Evolutionary conservation across 1,284 basidiomycete genomes (phyloP).

Genomic region (Athelia sp.): DNA sequence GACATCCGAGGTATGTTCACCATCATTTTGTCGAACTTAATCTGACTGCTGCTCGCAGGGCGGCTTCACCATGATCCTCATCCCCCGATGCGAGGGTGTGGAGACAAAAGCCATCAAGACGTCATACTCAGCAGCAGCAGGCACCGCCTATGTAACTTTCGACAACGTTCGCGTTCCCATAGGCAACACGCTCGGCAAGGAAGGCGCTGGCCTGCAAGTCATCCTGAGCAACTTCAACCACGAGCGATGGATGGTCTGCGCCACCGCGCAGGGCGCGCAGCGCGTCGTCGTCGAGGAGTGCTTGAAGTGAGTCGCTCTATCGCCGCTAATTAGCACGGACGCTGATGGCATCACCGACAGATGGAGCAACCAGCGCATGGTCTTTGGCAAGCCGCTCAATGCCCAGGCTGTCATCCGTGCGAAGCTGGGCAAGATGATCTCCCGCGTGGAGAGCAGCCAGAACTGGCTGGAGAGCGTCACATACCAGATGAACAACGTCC

Average conservation of each 20-base stretch:
- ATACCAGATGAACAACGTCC: slow-evolving; percentile 78
- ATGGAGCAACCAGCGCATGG: slow-evolving; percentile 65
- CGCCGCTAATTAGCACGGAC: background rate
- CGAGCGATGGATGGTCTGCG: slow-evolving; percentile 55
- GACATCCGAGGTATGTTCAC: slow-evolving; percentile 51
- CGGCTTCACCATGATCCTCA: slow-evolving; percentile 86
- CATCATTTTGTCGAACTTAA: too few species aligned
- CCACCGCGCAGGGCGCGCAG: slow-evolving; percentile 41
- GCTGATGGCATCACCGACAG: slow-evolving; percentile 16
- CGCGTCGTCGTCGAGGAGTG: slow-evolving; percentile 61
- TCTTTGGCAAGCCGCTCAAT: slow-evolving; percentile 75
- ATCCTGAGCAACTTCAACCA: slow-evolving; percentile 57
- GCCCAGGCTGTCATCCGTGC: slow-evolving; percentile 77
- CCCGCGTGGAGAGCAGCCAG: slow-evolving; percentile 69
- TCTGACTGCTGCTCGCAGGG: slow-evolving; percentile 32
- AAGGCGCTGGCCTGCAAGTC: slow-evolving; percentile 42
- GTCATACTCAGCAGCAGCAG: slow-evolving; percentile 79
- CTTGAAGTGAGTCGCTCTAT: slow-evolving; percentile 39
- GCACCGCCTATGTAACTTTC: slow-evolving; percentile 90
- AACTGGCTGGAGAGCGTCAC: slow-evolving; percentile 78
- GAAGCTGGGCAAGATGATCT: slow-evolving; percentile 77
- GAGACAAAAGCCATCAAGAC: slow-evolving; percentile 92
- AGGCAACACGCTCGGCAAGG: slow-evolving; percentile 62
- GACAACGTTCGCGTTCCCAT: slow-evolving; percentile 78
- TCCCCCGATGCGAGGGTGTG: slow-evolving; percentile 76